A percentile compares a stretch with the other conserved stretches of the same genome.
Evolutionary conservation across 2,329 filamentous ascomycete genomes (phyloP).

Genomic region (Aphanoascus verrucosus): DNA sequence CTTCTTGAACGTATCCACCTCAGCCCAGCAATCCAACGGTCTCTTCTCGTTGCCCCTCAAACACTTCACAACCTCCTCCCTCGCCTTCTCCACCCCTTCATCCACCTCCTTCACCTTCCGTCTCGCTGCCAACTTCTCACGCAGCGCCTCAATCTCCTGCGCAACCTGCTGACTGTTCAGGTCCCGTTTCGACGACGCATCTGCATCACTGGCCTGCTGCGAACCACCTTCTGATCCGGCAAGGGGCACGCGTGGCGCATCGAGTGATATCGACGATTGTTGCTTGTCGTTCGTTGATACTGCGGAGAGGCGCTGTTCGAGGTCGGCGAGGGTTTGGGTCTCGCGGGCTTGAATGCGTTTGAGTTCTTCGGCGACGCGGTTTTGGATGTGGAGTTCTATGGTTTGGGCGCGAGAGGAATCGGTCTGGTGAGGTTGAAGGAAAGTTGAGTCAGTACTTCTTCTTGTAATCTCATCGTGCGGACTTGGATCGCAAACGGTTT

Average conservation of each 20-base stretch:
- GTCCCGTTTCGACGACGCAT: conserved; percentile 14
- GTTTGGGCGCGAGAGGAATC: conserved; percentile 75
- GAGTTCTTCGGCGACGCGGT: conserved; percentile 76
- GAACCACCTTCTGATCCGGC: conserved; percentile 21
- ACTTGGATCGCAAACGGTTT: background rate
- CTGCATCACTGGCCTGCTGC: conserved; percentile 15
- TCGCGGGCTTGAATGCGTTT: conserved; percentile 64
- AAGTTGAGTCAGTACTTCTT: no score
- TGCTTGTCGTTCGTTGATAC: conserved; percentile 27
- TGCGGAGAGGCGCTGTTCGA: conserved; percentile 51
- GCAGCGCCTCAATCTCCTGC: conserved; percentile 48
- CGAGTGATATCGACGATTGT: conserved; percentile 22
- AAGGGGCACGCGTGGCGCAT: conserved; percentile 36
- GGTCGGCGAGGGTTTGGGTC: conserved; percentile 54
- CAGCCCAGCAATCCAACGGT: conserved; percentile 87
- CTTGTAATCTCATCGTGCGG: conserved; percentile 7
- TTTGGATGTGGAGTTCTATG: conserved; percentile 78
- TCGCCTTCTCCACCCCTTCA: conserved; percentile 60
- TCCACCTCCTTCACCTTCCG: conserved; percentile 56
- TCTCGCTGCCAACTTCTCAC: conserved; percentile 49
- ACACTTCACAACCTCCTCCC: conserved; percentile 66
- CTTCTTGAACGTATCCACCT: conserved; percentile 81
- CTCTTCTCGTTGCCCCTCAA: conserved; percentile 73
- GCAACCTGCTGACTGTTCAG: conserved; percentile 43
- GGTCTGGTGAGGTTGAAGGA: conserved; percentile 51